phyloP scores from a whole-genome alignment of 2,329 filamentous ascomycete genomes.

The Colletotrichum sp. region DNA sequence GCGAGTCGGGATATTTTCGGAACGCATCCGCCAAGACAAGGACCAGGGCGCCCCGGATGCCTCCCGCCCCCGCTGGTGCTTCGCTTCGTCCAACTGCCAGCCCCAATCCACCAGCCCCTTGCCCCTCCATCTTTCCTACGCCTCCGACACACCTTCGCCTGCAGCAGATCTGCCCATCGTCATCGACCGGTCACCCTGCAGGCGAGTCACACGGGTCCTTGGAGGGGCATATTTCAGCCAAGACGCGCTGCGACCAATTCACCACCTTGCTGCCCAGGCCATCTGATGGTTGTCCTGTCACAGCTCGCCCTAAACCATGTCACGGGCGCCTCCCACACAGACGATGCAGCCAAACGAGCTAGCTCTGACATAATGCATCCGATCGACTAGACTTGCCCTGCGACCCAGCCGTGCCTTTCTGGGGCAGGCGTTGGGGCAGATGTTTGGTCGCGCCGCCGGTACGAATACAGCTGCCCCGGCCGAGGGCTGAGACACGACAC shows the following conservation, averaged over 20 bases:
- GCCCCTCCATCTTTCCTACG: not conserved
- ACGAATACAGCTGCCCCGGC: not conserved
- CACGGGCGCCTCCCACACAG: conserved; percentile 7
- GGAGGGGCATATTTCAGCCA: not conserved
- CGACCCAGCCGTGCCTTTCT: conserved; percentile 19
- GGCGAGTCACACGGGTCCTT: conserved; percentile 1
- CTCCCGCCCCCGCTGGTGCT: not conserved
- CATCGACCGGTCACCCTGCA: conserved; percentile 1
- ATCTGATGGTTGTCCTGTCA: conserved; percentile 11
- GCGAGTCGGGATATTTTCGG: not conserved
- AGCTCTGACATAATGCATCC: conserved; percentile 17
- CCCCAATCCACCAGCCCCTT: not conserved
- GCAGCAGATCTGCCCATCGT: conserved; percentile 12
- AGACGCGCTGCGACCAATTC: not conserved
- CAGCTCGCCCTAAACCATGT: conserved; percentile 19
- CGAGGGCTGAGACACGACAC: conserved; percentile 12
- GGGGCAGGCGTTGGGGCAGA: not conserved
- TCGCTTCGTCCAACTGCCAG: not conserved
- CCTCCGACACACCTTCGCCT: conserved; percentile 15
- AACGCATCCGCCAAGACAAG: not conserved
- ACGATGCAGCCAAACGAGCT: not conserved
- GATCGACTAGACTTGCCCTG: not conserved
- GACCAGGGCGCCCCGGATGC: not conserved
- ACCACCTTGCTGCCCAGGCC: not conserved
- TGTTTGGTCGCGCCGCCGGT: not conserved